Evolutionary conservation across 2,329 filamentous ascomycete genomes (phyloP).

Genomic region (Aureobasidium vineae): DNA sequence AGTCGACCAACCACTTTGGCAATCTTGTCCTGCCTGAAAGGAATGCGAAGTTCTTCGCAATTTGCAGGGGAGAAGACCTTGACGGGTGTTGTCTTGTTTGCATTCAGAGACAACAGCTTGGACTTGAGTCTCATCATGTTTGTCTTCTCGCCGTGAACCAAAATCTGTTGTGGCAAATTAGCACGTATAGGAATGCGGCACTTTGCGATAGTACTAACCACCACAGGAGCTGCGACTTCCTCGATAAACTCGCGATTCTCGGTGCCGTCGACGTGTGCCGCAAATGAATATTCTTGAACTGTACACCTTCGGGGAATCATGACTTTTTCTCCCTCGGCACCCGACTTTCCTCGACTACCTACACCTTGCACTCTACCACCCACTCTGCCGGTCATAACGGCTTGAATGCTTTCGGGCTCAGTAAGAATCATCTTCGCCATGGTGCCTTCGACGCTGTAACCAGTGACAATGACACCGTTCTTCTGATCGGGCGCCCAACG

Average conservation of each 20-base stretch:
- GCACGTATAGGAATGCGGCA: not conserved
- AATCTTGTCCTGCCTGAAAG: conserved; percentile 92
- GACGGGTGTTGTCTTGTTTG: conserved; percentile 72
- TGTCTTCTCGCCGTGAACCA: conserved; percentile 95
- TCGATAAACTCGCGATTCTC: conserved; percentile 98
- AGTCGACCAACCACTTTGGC: conserved; percentile 96
- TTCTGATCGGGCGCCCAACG: conserved; percentile 94
- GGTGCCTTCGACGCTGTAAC: conserved; percentile 96
- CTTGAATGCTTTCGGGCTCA: conserved; percentile 91
- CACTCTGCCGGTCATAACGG: conserved; percentile 68
- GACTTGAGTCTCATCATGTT: conserved; percentile 98
- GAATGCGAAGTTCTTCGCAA: conserved; percentile 90
- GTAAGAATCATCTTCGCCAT: conserved; percentile 97
- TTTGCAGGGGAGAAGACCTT: conserved; percentile 95
- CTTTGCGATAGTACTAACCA: conserved; percentile 61
- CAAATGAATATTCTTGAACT: conserved; percentile 92
- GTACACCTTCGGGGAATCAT: conserved; percentile 92
- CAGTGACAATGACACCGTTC: conserved; percentile 98
- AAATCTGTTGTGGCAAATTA: conserved; percentile 61
- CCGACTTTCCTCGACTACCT: conserved; percentile 59
- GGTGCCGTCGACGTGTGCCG: conserved; percentile 91
- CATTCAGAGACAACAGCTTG: conserved; percentile 88
- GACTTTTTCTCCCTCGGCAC: conserved; percentile 74
- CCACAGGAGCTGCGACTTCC: conserved; percentile 84
- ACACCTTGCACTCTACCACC: conserved; percentile 50